These are phyloP conservation scores for Senecio squalidus DNA, from an alignment of 140 eudicot species.

Conservation along the genomic window DNA sequence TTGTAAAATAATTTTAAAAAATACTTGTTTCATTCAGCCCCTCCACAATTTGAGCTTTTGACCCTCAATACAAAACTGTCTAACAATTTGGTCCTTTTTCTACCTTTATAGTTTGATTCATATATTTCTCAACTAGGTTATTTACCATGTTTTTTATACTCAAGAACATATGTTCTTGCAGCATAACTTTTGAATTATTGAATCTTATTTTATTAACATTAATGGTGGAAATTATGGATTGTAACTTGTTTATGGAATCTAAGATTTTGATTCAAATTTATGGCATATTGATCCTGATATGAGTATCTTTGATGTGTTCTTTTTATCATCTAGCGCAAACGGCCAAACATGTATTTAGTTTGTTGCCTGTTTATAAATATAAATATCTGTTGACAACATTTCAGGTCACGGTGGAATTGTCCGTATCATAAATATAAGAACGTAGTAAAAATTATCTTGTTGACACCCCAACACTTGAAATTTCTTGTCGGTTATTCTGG, in stretches of 20 bases:
- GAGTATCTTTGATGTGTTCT: not conserved
- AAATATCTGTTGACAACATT: not conserved
- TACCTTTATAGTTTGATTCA: no score
- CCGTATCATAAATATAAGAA: no score
- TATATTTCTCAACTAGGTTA: no score
- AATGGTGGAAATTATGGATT: conserved; percentile 14
- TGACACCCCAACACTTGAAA: no score
- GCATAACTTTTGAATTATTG: conserved; percentile 60
- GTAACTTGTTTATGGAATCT: conserved; percentile 17
- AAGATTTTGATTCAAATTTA: conserved; percentile 23
- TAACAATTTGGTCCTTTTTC: no score
- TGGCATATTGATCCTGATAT: conserved; percentile 1
- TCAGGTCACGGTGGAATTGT: not conserved
- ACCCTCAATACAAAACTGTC: no score
- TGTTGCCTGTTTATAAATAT: not conserved
- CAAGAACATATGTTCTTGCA: conserved; percentile 78
- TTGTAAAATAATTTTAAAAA: no score
- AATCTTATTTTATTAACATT: not conserved
- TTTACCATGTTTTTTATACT: no score
- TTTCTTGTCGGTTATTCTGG: no score
- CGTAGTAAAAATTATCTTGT: no score
- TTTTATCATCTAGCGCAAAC: not conserved
- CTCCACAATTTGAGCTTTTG: no score
- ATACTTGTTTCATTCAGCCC: no score
- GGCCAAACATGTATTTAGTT: not conserved